These are phyloP conservation scores for Fraxinus nigra DNA, from an alignment of 305 asterid species.

Conservation along the genomic window DNA sequence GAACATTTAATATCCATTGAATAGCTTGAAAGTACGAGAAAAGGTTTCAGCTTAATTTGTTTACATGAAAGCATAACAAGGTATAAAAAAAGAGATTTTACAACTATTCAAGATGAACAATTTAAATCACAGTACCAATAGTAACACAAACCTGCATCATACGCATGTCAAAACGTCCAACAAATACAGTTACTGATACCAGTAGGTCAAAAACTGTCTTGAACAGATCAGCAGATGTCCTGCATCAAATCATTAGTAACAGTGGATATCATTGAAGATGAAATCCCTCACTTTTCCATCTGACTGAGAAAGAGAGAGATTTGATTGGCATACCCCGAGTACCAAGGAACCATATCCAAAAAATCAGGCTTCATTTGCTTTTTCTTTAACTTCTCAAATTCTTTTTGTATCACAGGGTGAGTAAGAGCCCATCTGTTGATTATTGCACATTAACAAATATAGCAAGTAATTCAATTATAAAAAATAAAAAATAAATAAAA, in stretches of 20 bases:
- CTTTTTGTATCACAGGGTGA: constrained; percentile 82
- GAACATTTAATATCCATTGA: not conserved
- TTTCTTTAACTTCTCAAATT: constrained; percentile 76
- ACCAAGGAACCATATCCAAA: constrained; percentile 99
- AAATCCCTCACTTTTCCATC: not conserved
- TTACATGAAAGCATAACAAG: not conserved
- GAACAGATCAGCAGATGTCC: constrained; percentile 97
- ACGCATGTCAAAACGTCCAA: constrained; percentile 99
- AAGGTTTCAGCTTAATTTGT: not conserved
- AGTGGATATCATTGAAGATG: constrained; percentile 15
- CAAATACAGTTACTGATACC: constrained; percentile 96
- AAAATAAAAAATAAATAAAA: not conserved
- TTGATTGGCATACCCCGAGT: constrained; percentile 69
- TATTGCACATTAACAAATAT: not conserved
- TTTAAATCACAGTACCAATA: not conserved
- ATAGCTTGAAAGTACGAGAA: not conserved
- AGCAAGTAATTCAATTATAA: constrained; percentile 17
- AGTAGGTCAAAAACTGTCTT: constrained; percentile 97
- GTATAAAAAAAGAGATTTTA: not conserved
- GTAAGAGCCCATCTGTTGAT: constrained; percentile 94
- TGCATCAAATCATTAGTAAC: constrained; percentile 37
- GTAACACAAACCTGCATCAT: constrained; percentile 86
- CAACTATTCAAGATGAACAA: not conserved
- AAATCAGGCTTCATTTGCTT: constrained; percentile 94
- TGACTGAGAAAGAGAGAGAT: constrained; percentile 1